Conservation (phyloP, 352 stramenopile species). For the Globisporangium emineosum region DNA sequence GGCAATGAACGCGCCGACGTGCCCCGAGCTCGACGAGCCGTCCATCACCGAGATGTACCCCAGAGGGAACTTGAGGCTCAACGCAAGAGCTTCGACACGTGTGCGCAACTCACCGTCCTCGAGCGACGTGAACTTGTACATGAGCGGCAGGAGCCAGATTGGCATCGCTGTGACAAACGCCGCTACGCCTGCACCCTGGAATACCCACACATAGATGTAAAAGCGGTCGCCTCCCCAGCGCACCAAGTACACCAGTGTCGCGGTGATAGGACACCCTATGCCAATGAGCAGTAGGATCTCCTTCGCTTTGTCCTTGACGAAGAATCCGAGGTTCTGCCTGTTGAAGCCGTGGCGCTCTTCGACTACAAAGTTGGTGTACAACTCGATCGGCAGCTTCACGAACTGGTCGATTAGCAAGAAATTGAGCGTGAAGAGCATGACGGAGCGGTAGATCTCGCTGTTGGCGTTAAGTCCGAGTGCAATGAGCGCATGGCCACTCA, state of each 20-base stretch:
- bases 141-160: constrained; percentile 95
- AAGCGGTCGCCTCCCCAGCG: constrained; percentile 66
- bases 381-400: constrained; percentile 51
- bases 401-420: constrained; percentile 47
- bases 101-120: constrained; percentile 85
- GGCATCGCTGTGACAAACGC: constrained; percentile 96
- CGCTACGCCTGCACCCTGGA: constrained; percentile 91
- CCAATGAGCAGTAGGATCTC: constrained; percentile 78
- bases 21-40: neutral
- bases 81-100: no score
- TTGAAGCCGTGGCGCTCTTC: constrained; percentile 98
- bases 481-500: constrained; percentile 53
- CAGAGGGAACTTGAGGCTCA: no score
- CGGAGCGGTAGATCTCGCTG: constrained; percentile 85
- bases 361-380: constrained; percentile 95
- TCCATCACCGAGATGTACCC: neutral
- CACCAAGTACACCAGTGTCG: constrained; percentile 66
- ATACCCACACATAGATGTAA: constrained; percentile 94
- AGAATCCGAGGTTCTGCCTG: constrained; percentile 94
- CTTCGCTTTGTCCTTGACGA: constrained; percentile 96
- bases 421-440: constrained; percentile 63
- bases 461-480: constrained; percentile 48
- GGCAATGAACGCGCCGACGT: neutral
- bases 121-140: constrained; percentile 94
- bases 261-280: constrained; percentile 59